phyloP scores from a whole-genome alignment of 169 alveolate species.

The Perkinsus marinus region DNA sequence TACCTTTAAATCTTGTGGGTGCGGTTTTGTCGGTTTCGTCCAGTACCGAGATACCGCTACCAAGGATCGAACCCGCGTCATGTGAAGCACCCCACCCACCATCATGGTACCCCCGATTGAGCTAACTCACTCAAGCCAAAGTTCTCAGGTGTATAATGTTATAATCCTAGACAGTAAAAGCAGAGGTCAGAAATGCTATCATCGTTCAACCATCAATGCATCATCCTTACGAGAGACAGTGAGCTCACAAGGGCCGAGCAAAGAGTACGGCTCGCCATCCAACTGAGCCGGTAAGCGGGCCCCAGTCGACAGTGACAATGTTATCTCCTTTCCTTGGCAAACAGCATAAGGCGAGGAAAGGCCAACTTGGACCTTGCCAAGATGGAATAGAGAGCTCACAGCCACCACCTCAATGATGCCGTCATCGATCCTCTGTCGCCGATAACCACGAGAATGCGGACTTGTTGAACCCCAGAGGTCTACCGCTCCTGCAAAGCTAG shows the following conservation, averaged over 20 bases:
- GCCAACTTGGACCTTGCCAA: constrained; percentile 25
- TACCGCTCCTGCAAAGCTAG: constrained; percentile 29
- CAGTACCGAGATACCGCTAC: too few species aligned
- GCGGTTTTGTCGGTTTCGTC: too few species aligned
- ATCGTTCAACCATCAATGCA: not conserved
- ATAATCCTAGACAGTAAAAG: not conserved
- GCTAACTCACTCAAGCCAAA: not conserved
- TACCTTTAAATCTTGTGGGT: too few species aligned
- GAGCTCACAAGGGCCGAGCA: not conserved
- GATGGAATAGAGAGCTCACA: constrained; percentile 18
- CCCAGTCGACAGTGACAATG: not conserved
- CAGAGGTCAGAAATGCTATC: not conserved
- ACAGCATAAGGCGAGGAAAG: constrained; percentile 19
- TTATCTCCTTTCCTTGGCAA: constrained; percentile 20
- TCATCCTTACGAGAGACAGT: not conserved
- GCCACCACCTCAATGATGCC: constrained; percentile 28
- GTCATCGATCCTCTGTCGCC: constrained; percentile 19
- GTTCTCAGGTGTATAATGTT: not conserved
- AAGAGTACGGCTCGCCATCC: not conserved
- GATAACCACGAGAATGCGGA: not conserved
- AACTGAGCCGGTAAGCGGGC: not conserved
- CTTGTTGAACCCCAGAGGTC: constrained; percentile 15
- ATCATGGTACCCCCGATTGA: not conserved
- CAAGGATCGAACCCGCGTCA: too few species aligned
- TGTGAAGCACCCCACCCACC: too few species aligned